Percentiles rank a stretch among this genome's conserved stretches.
phyloP scores from a whole-genome alignment of 495 filamentous ascomycete species.

The Thermothielavioides terrestris region DNA sequence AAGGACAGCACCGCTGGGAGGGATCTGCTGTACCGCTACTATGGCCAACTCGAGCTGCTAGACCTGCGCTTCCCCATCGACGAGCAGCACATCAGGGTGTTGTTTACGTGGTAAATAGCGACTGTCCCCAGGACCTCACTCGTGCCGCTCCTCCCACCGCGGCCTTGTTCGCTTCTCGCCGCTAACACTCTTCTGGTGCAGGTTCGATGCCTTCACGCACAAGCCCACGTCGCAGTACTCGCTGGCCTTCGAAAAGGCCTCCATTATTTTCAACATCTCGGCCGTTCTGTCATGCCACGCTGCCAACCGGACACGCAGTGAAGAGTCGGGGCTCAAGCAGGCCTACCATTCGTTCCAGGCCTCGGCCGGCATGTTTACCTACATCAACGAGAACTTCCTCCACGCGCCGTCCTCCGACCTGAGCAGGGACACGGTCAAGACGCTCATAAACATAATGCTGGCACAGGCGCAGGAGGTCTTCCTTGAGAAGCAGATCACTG shows the following conservation, averaged over 20 bases:
- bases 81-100: constrained; percentile 97
- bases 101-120: constrained; percentile 78
- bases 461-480: constrained; percentile 97
- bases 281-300: constrained; percentile 95
- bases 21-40: constrained; percentile 93
- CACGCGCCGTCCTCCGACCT: constrained; percentile 93
- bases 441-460: constrained; percentile 82
- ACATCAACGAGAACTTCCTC: constrained; percentile 98
- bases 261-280: constrained; percentile 99
- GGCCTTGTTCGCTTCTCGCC: neutral
- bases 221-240: constrained; percentile 94
- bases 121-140: neutral
- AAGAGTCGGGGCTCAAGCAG: constrained; percentile 88
- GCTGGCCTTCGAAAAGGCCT: constrained; percentile 95
- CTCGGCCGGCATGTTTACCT: constrained; percentile 97
- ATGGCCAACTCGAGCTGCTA: constrained; percentile 89
- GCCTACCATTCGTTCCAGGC: constrained; percentile 98
- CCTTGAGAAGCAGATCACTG: constrained; percentile 87
- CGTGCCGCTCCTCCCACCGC: neutral
- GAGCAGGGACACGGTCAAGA: constrained; percentile 90
- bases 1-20: constrained; percentile 92
- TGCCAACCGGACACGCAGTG: constrained; percentile 81
- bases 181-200: constrained; percentile 34
- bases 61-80: constrained; percentile 95
- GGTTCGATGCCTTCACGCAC: constrained; percentile 98